Percentiles rank a stretch among this genome's conserved stretches.
Conservation (phyloP, 2,329 filamentous ascomycete genomes). For the Penicillium sp. region DNA sequence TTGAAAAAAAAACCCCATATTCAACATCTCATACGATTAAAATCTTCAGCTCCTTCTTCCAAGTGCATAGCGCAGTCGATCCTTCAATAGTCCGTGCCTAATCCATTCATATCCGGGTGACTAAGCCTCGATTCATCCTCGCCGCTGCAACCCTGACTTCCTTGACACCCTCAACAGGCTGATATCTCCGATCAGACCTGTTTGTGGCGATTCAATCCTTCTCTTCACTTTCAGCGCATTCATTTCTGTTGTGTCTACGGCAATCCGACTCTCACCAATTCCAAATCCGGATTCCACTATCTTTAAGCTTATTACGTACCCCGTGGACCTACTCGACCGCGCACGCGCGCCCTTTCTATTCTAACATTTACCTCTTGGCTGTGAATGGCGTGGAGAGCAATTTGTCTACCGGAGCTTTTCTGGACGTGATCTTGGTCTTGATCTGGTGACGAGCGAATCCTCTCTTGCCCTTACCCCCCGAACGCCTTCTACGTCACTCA, state of each 20-base stretch:
- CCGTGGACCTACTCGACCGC: constrained; percentile 16
- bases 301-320: constrained; percentile 11
- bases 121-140: constrained; percentile 4
- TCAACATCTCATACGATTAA: not conserved
- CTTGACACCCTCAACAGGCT: constrained; percentile 4
- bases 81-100: constrained; percentile 1
- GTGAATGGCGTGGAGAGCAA: constrained; percentile 22
- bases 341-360: constrained; percentile 26
- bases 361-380: constrained; percentile 10
- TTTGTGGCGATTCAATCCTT: constrained; percentile 12
- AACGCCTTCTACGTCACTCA: constrained; percentile 28
- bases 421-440: constrained; percentile 18
- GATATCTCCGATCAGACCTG: constrained; percentile 11
- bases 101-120: constrained; percentile 4
- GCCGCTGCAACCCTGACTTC: constrained; percentile 1
- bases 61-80: constrained; percentile 8
- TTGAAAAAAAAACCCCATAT: not conserved
- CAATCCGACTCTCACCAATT: not conserved
- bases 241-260: constrained; percentile 15
- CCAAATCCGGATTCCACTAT: not conserved
- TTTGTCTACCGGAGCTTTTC: constrained; percentile 14
- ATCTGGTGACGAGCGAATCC: constrained; percentile 2
- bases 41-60: not conserved
- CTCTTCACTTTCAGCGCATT: constrained; percentile 16
- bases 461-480: constrained; percentile 17